Evolutionary conservation across 805 yeast genomes (phyloP).

Genomic region (Schwanniomyces vanrijiae): DNA sequence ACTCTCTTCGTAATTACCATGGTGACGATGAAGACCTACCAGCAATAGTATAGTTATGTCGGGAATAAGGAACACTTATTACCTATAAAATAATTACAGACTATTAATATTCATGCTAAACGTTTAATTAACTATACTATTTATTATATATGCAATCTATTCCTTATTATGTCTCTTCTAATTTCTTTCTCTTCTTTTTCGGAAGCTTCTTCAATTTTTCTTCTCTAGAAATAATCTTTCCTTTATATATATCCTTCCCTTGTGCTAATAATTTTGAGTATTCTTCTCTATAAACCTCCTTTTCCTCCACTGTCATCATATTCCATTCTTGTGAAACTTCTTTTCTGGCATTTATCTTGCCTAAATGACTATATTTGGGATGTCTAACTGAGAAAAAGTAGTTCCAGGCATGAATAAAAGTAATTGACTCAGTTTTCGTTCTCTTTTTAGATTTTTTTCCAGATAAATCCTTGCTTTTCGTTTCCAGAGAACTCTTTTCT

Average conservation of each 20-base stretch:
- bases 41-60: constrained; percentile 18
- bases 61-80: no score
- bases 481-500: background rate
- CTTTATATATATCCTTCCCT: constrained; percentile 30
- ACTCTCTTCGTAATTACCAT: constrained; percentile 11
- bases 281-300: constrained; percentile 26
- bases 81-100: background rate
- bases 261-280: constrained; percentile 22
- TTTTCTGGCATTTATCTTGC: constrained; percentile 9
- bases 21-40: constrained; percentile 30
- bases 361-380: constrained; percentile 9
- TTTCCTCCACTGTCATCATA: constrained; percentile 21
- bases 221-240: constrained; percentile 26
- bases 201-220: constrained; percentile 16
- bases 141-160: background rate
- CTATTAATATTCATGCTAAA: background rate
- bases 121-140: background rate
- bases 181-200: constrained; percentile 1
- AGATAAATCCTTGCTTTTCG: background rate
- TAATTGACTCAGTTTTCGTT: constrained; percentile 15
- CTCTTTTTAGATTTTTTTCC: constrained; percentile 8
- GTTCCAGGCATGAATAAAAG: constrained; percentile 37
- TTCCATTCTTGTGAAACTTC: constrained; percentile 23
- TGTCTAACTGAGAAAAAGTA: constrained; percentile 23
- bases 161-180: background rate